Percentiles rank a stretch among this genome's conserved stretches.
phyloP scores from a whole-genome alignment of 2,329 filamentous ascomycete genomes.

The Neofusicoccum kwambonambiense region DNA sequence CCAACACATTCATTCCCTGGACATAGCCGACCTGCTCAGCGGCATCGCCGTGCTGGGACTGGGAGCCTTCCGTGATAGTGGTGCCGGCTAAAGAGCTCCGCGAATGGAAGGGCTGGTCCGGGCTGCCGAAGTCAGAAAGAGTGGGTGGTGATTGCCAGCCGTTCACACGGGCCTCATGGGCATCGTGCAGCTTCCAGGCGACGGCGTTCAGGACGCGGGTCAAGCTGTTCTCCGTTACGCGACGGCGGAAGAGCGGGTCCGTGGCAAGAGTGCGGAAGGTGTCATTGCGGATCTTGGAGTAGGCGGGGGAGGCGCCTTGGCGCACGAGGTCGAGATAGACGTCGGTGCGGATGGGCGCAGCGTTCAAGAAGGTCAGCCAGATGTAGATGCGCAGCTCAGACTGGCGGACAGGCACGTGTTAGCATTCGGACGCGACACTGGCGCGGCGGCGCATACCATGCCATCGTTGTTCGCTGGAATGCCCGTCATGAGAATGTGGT shows the following conservation, averaged over 20 bases:
- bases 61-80: slow-evolving; percentile 16
- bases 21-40: slow-evolving; percentile 81
- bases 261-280: slow-evolving; percentile 96
- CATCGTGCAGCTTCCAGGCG: slow-evolving; percentile 89
- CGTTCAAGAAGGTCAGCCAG: slow-evolving; percentile 91
- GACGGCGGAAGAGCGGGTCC: slow-evolving; percentile 92
- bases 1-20: slow-evolving; percentile 98
- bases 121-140: slow-evolving; percentile 48
- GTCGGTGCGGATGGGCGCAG: slow-evolving; percentile 80
- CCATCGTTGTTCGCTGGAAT: slow-evolving; percentile 76
- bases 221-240: slow-evolving; percentile 91
- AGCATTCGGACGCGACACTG: slow-evolving; percentile 4
- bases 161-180: slow-evolving; percentile 58
- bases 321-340: slow-evolving; percentile 87
- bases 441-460: slow-evolving; percentile 59
- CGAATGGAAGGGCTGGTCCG: slow-evolving; percentile 38
- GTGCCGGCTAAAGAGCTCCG: slow-evolving; percentile 22
- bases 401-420: slow-evolving; percentile 45
- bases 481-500: slow-evolving; percentile 72
- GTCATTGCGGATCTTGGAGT: slow-evolving; percentile 97
- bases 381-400: slow-evolving; percentile 92
- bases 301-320: slow-evolving; percentile 88
- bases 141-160: slow-evolving; percentile 52
- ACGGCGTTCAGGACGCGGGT: slow-evolving; percentile 93
- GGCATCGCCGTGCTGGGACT: slow-evolving; percentile 19